These are phyloP conservation scores for Leucosporidium scottii DNA, from an alignment of 768 basidiomycete genomes.

Conservation along the genomic window DNA sequence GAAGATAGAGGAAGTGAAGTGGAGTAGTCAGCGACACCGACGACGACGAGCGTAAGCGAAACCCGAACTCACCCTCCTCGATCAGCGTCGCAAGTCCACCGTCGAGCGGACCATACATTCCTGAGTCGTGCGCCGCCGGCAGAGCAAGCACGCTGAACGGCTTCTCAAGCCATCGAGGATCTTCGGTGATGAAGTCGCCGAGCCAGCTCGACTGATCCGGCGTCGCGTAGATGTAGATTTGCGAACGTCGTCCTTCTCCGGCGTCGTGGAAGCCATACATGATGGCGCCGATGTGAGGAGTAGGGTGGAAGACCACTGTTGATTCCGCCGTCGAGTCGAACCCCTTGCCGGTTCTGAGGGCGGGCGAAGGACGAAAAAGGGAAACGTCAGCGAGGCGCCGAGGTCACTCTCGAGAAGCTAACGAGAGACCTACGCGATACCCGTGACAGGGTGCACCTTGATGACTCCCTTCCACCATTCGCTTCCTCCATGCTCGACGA, in stretches of 20 bases:
- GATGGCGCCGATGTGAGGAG: background rate
- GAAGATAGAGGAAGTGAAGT: too few relatives aligned
- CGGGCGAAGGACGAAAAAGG: too few relatives aligned
- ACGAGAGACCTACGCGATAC: background rate
- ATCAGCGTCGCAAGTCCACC: background rate
- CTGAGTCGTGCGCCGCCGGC: background rate
- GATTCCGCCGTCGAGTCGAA: background rate
- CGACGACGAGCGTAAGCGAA: too few relatives aligned
- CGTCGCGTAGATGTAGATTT: conserved; percentile 4
- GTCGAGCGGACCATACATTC: conserved; percentile 3
- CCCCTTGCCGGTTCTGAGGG: background rate
- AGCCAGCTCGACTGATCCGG: background rate
- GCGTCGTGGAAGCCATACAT: conserved; percentile 7
- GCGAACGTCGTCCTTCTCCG: background rate
- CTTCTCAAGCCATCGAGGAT: background rate
- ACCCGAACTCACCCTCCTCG: background rate
- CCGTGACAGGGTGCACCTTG: conserved; percentile 3
- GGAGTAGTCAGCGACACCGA: too few relatives aligned
- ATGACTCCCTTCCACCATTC: background rate
- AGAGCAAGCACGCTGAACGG: background rate
- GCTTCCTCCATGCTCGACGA: background rate
- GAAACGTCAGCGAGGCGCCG: too few relatives aligned
- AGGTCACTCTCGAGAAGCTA: too few relatives aligned
- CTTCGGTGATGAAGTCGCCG: background rate
- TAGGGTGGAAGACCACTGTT: background rate